Percentiles rank a stretch among this genome's conserved stretches.
phyloP scores from a whole-genome alignment of 192 early-diverging fungal species.

The Linnemannia zychae region DNA sequence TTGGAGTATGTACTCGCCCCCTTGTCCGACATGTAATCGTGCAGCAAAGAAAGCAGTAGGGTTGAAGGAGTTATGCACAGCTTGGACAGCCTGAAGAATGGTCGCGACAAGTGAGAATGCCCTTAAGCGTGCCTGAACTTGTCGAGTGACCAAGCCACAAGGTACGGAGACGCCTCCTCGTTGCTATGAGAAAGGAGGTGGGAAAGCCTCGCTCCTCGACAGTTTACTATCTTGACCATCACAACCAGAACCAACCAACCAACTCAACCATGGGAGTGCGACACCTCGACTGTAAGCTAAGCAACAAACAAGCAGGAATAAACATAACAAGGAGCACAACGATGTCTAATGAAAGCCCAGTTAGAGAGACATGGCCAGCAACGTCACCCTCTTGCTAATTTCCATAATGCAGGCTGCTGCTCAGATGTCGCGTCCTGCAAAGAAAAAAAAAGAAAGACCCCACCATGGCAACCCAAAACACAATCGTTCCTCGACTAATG shows the following conservation, averaged over 20 bases:
- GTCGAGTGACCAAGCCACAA: not conserved
- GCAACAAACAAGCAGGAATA: not conserved
- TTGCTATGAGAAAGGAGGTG: not conserved
- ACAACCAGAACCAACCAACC: not conserved
- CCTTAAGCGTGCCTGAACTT: conserved; percentile 3
- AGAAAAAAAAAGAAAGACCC: not conserved
- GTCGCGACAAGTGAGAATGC: not conserved
- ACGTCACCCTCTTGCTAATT: not conserved
- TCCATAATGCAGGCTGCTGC: not conserved
- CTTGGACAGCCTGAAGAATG: not conserved
- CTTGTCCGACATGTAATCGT: not conserved
- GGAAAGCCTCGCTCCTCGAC: too few species aligned
- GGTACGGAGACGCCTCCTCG: too few species aligned
- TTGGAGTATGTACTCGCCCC: not conserved
- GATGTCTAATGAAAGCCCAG: not conserved
- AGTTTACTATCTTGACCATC: not conserved
- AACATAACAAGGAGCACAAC: not conserved
- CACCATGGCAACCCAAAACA: too few species aligned
- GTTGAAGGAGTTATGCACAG: not conserved
- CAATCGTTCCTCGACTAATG: not conserved
- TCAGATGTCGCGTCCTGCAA: not conserved
- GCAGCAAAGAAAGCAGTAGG: not conserved
- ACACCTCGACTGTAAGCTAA: conserved; percentile 39
- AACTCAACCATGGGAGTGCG: conserved; percentile 26
- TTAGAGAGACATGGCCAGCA: not conserved